phyloP scores from a whole-genome alignment of 2,329 filamentous ascomycete genomes.

The Mollisiaceae sp. region DNA sequence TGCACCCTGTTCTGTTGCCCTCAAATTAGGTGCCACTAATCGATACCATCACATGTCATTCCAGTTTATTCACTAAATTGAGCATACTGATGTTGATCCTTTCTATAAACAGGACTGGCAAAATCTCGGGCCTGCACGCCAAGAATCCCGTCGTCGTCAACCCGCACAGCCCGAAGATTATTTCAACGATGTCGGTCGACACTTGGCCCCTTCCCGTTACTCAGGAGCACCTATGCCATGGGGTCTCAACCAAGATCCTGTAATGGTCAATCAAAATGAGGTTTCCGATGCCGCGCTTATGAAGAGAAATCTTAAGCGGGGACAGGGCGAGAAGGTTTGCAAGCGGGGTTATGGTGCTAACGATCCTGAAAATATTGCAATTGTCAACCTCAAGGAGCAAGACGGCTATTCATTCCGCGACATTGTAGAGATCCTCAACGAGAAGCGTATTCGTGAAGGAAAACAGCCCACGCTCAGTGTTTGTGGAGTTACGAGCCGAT shows the following conservation, averaged over 20 bases:
- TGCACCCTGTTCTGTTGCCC: too few relatives aligned
- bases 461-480: slow-evolving; percentile 30
- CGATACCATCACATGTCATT: background rate
- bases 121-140: background rate
- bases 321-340: slow-evolving; percentile 25
- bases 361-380: slow-evolving; percentile 42
- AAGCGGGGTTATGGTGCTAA: slow-evolving; percentile 40
- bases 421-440: slow-evolving; percentile 36
- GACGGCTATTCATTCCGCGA: slow-evolving; percentile 29
- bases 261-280: slow-evolving; percentile 21
- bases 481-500: slow-evolving; percentile 36
- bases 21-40: too few relatives aligned
- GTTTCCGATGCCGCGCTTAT: slow-evolving; percentile 35
- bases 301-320: slow-evolving; percentile 36
- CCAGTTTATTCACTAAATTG: background rate
- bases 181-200: slow-evolving; percentile 12
- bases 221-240: slow-evolving; percentile 30
- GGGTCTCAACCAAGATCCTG: slow-evolving; percentile 30
- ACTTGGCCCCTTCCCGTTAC: slow-evolving; percentile 29
- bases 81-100: background rate
- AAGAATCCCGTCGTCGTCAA: background rate
- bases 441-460: slow-evolving; percentile 29
- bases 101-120: background rate
- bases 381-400: slow-evolving; percentile 40
- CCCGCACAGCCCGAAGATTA: background rate